These are phyloP conservation scores for Colletotrichum gloeosporioides DNA, from an alignment of 2,329 filamentous ascomycete species.

Conservation along the genomic window DNA sequence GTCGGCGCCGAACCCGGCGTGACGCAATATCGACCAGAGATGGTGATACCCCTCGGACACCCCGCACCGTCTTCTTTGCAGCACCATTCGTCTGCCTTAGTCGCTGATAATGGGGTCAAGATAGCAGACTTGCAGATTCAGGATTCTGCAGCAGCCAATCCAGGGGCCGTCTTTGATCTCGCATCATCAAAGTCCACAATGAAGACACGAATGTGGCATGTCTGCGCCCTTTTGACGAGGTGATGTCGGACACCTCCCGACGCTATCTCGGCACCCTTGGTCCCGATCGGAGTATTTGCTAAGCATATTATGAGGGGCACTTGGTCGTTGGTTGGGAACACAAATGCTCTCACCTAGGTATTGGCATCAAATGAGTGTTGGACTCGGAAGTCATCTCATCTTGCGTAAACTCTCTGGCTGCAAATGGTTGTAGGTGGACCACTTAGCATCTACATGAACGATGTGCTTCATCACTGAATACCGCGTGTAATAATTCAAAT, in stretches of 20 bases:
- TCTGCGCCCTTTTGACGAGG: background rate
- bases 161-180: background rate
- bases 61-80: background rate
- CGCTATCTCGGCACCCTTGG: background rate
- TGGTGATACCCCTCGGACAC: slow-evolving; percentile 13
- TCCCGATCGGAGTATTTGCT: background rate
- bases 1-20: slow-evolving; percentile 20
- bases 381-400: background rate
- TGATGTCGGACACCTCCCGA: slow-evolving; percentile 3
- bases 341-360: background rate
- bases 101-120: background rate
- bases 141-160: background rate
- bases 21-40: slow-evolving; percentile 13
- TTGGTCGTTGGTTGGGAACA: background rate
- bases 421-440: fast-evolving
- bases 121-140: background rate
- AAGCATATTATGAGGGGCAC: background rate
- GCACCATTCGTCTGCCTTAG: background rate
- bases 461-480: background rate
- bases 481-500: background rate
- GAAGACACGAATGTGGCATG: slow-evolving; percentile 4
- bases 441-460: background rate
- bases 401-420: background rate
- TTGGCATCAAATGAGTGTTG: background rate
- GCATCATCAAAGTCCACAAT: slow-evolving; percentile 9